Evolutionary conservation across 31 red algal genomes (phyloP).

Genomic region (Porphyra umbilicalis): DNA sequence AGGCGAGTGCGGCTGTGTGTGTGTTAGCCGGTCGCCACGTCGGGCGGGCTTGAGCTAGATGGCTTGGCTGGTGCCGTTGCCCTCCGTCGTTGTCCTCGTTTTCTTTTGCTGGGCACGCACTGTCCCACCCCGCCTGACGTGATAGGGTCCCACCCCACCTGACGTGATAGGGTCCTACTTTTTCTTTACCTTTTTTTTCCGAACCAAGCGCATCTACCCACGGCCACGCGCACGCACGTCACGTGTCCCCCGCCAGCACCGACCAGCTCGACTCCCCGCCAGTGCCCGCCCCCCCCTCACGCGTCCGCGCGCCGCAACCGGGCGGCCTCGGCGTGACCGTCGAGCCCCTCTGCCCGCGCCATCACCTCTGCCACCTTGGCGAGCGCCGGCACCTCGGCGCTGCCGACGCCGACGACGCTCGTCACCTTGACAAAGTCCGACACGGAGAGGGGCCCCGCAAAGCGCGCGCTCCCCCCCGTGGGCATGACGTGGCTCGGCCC

Average conservation of each 20-base stretch:
- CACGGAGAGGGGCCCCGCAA: conserved; percentile 69
- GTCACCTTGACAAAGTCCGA: conserved; percentile 87
- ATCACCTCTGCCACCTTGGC: conserved; percentile 56
- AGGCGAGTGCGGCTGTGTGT: background rate
- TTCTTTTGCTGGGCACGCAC: too few relatives aligned
- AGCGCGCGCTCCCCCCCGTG: conserved; percentile 78
- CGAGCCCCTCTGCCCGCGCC: conserved; percentile 68
- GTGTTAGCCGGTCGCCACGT: too few relatives aligned
- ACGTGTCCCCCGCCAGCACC: background rate
- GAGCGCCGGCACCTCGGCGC: conserved; percentile 13
- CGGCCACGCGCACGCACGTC: background rate
- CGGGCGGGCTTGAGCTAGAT: too few relatives aligned
- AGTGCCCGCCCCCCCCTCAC: background rate
- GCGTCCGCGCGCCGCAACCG: conserved; percentile 3
- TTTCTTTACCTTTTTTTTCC: too few relatives aligned
- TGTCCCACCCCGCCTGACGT: too few relatives aligned
- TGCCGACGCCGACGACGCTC: conserved; percentile 53
- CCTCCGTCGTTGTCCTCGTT: too few relatives aligned
- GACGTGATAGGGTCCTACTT: too few relatives aligned
- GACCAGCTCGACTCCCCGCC: background rate
- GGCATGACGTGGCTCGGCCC: conserved; percentile 96
- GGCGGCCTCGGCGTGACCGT: conserved; percentile 71
- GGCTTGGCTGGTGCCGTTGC: too few relatives aligned
- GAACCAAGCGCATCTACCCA: background rate
- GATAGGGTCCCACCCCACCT: too few relatives aligned